phyloP scores from a whole-genome alignment of 805 yeast species.

The Tetrapisispora namnaoensis region DNA sequence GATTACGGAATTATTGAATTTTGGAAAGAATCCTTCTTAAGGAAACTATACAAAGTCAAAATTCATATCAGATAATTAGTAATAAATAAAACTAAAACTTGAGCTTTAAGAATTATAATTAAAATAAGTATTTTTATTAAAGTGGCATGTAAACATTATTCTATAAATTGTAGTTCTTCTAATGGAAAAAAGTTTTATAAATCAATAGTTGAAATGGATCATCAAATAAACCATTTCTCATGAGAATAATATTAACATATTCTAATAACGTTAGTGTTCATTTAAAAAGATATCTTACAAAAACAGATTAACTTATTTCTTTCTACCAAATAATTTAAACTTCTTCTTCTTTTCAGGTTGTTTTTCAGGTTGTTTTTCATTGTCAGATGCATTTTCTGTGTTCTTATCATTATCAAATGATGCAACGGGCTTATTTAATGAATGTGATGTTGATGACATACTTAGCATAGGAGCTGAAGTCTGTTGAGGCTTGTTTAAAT shows the following conservation, averaged over 20 bases:
- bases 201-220: background rate
- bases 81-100: too few species aligned
- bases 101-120: background rate
- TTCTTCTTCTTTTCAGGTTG: conserved; percentile 4
- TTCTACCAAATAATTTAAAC: conserved; percentile 5
- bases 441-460: background rate
- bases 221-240: too few species aligned
- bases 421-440: background rate
- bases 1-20: background rate
- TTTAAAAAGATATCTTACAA: conserved; percentile 1
- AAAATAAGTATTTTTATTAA: too few species aligned
- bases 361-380: conserved; percentile 1
- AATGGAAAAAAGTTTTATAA: background rate
- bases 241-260: too few species aligned
- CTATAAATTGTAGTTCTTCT: background rate
- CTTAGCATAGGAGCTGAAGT: background rate
- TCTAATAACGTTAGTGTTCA: background rate
- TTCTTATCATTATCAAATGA: background rate
- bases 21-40: background rate
- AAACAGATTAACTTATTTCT: background rate
- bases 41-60: background rate
- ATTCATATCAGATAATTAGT: background rate
- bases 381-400: background rate
- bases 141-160: background rate
- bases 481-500: background rate